These are phyloP conservation scores for Raddia distichophylla DNA, from an alignment of 176 grass and related monocot genomes.

Conservation along the genomic window DNA sequence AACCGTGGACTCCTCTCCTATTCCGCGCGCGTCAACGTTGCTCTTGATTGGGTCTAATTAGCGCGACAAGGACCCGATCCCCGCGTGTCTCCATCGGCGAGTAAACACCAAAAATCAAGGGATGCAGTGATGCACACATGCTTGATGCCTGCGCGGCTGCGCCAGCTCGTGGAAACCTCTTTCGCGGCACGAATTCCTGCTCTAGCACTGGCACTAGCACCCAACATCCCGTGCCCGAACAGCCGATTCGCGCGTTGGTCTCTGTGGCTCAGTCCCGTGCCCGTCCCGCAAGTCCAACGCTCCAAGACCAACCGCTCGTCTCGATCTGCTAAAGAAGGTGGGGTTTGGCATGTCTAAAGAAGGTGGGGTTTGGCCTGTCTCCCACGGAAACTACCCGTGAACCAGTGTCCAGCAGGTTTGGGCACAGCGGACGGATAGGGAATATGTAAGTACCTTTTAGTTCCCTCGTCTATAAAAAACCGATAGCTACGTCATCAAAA, in stretches of 20 bases:
- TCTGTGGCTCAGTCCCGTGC: neutral
- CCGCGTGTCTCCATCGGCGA: neutral
- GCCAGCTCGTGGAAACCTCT: neutral
- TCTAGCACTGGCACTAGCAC: no score
- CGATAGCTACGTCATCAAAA: no score
- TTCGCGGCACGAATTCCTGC: neutral
- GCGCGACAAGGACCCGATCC: neutral
- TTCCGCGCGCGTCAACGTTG: slow-evolving; percentile 31
- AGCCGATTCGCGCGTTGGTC: neutral
- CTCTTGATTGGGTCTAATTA: neutral
- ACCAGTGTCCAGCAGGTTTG: neutral
- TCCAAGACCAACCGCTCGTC: neutral
- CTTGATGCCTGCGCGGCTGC: neutral
- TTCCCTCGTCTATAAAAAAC: no score
- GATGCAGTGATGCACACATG: neutral
- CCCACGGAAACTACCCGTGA: slow-evolving; percentile 20
- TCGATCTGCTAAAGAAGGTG: neutral
- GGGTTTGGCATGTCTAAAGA: slow-evolving; percentile 11
- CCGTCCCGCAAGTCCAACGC: neutral
- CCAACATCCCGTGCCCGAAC: slow-evolving; percentile 19
- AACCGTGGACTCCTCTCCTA: neutral
- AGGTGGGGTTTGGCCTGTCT: neutral
- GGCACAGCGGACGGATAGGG: neutral
- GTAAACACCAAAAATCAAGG: neutral
- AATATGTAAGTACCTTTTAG: no score